phyloP scores from a whole-genome alignment of 148 eudicot species.

The Dianthus caryophyllus region DNA sequence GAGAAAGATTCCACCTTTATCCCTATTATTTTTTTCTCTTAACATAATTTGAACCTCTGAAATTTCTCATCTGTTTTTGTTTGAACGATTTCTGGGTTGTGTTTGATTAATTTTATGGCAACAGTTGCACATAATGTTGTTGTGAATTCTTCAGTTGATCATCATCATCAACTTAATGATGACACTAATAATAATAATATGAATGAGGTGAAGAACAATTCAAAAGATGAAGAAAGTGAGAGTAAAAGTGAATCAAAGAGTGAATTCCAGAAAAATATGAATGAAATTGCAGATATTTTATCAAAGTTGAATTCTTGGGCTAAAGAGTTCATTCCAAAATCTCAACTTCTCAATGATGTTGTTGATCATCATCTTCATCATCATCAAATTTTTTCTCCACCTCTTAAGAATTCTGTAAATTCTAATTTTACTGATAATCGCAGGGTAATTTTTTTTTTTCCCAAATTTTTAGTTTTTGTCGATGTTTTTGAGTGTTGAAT shows the following conservation, averaged over 20 bases:
- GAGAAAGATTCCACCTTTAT: slow-evolving; percentile 16
- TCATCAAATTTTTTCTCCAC: slow-evolving; percentile 27
- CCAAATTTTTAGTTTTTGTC: too few species aligned
- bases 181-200: background rate
- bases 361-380: slow-evolving; percentile 33
- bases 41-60: background rate
- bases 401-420: slow-evolving; percentile 33
- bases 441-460: slow-evolving; percentile 51
- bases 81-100: slow-evolving; percentile 4
- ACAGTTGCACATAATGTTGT: slow-evolving; percentile 37
- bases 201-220: too few species aligned
- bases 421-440: slow-evolving; percentile 47
- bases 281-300: slow-evolving; percentile 57
- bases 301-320: slow-evolving; percentile 86
- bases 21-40: background rate
- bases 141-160: slow-evolving; percentile 19
- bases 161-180: background rate
- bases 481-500: too few species aligned
- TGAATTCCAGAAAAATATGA: slow-evolving; percentile 49
- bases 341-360: slow-evolving; percentile 28
- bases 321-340: slow-evolving; percentile 73
- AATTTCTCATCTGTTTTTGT: background rate
- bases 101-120: slow-evolving; percentile 25
- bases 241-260: slow-evolving; percentile 35
- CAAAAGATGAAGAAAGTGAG: slow-evolving; percentile 27